Percentiles rank a stretch among this genome's conserved stretches.
Conservation (phyloP, 2,329 filamentous ascomycete species). For the Neonectria neomacrospora region DNA sequence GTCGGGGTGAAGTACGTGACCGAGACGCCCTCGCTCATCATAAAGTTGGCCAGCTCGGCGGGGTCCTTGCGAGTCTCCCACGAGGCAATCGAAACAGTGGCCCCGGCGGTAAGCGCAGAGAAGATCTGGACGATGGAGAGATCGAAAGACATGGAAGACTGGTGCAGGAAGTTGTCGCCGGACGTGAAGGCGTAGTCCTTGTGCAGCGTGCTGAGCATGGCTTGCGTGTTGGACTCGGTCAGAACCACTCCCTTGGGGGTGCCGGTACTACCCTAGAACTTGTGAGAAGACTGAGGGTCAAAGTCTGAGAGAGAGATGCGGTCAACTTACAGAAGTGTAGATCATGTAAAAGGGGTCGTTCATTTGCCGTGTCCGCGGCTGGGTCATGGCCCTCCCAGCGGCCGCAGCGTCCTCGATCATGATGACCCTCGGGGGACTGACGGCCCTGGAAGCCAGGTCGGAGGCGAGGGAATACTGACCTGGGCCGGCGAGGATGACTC, state of each 20-base stretch:
- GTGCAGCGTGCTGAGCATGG: conserved; percentile 40
- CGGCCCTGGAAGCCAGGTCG: conserved; percentile 28
- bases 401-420: conserved; percentile 34
- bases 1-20: conserved; percentile 42
- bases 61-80: conserved; percentile 41
- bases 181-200: conserved; percentile 35
- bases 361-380: conserved; percentile 26
- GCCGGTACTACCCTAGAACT: conserved; percentile 39
- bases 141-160: conserved; percentile 42
- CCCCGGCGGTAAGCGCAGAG: conserved; percentile 36
- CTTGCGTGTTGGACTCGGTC: conserved; percentile 40
- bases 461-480: conserved; percentile 34
- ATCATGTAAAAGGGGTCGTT: conserved; percentile 43
- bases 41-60: conserved; percentile 38
- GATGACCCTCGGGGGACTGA: conserved; percentile 29
- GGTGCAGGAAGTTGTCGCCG: conserved; percentile 37
- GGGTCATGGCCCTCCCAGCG: conserved; percentile 23
- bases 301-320: no score
- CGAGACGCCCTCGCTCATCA: conserved; percentile 34
- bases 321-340: conserved; percentile 39
- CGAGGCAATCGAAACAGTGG: conserved; percentile 38
- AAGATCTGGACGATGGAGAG: conserved; percentile 41
- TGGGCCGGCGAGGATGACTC: conserved; percentile 34
- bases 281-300: no score
- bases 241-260: conserved; percentile 42